A percentile compares a stretch with the other conserved stretches of the same genome.
Conservation (phyloP, 805 yeast species). For the Sugiyamaella smithiae region DNA sequence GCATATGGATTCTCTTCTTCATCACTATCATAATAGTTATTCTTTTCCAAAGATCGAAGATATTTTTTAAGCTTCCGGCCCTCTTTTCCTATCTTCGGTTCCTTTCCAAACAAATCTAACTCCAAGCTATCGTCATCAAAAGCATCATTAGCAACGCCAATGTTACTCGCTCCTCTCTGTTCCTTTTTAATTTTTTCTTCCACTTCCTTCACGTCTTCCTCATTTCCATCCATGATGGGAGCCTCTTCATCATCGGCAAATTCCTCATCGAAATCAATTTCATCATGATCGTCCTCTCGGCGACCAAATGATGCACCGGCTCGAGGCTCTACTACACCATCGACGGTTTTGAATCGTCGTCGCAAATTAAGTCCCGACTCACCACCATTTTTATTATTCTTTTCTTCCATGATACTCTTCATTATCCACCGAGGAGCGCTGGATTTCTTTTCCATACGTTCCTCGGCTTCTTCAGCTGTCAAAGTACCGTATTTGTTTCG, state of each 20-base stretch:
- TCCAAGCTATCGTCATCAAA: constrained; percentile 41
- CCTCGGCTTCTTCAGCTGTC: constrained; percentile 95
- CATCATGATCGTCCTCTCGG: constrained; percentile 80
- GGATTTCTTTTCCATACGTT: constrained; percentile 77
- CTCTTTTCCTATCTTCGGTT: constrained; percentile 79
- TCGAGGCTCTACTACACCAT: constrained; percentile 39
- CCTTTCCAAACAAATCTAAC: constrained; percentile 40
- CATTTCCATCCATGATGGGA: constrained; percentile 93
- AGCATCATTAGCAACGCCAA: constrained; percentile 59
- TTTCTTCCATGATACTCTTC: constrained; percentile 75
- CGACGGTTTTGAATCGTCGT: constrained; percentile 48
- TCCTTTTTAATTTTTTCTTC: constrained; percentile 50
- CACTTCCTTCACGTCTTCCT: constrained; percentile 88
- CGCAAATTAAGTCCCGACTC: constrained; percentile 44
- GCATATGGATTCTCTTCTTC: constrained; percentile 84
- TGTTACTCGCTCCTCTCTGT: constrained; percentile 61
- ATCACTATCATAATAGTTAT: constrained; percentile 81
- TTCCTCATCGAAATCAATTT: constrained; percentile 91
- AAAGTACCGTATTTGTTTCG: constrained; percentile 90
- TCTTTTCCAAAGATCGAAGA: constrained; percentile 78
- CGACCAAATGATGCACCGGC: constrained; percentile 42
- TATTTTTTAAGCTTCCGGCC: constrained; percentile 85
- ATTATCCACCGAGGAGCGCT: constrained; percentile 91
- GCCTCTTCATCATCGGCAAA: constrained; percentile 99
- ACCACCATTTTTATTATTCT: constrained; percentile 44